Evolutionary conservation across 108 stramenopile genomes (phyloP), one percentile per base, ranked within the genome.

Genomic region (Cyclotella atomus): DNA sequence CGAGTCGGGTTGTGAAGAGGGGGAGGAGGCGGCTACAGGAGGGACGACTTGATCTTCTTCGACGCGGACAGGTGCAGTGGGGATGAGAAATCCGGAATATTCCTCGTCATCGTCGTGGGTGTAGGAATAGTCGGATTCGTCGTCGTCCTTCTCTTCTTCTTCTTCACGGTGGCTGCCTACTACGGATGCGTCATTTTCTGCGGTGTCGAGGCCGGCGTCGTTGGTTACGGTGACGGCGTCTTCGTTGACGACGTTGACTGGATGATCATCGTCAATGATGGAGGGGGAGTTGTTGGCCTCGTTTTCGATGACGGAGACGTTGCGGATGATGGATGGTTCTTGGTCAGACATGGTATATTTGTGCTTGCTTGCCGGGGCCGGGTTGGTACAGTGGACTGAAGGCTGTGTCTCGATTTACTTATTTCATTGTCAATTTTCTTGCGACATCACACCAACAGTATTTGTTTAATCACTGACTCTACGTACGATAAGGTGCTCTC

Each of bases 51-150:
- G 19, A 21, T n/a, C 23, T 3, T 10, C 47, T 64, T 23, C 2
- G 25, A 28, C 28, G 32, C 14, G 54, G 20, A 60, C 54, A 17
- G 50, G 75, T 19, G 77, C 82, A 19, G 74, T 69, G 36, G 71
- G 72, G 60, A 86, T 79, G 33, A 94, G 63, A 76, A 94, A 94
- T 23, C 92, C 90, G 14, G 85, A 76, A 83, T 79, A 94, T 41
- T 94, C 89, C 19, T n/a, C n/a, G n/a, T 91, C 92, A 41, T 94
- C 92, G 70, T 94, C 92, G 74, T 94, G 88, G 21, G 84, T 81
- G 72, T 94, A 91, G 34, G 85, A 87, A 38, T 80, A 83, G 43
- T 93, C 89, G 45, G 81, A 81, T 19, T 84, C 86, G 21, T 82
- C 75, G 36, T 89, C 83, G 3, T 83, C 77, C 2, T 85, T 79